phyloP scores from a whole-genome alignment of 2,329 filamentous ascomycete genomes.

The Exophiala dermatitidis region DNA sequence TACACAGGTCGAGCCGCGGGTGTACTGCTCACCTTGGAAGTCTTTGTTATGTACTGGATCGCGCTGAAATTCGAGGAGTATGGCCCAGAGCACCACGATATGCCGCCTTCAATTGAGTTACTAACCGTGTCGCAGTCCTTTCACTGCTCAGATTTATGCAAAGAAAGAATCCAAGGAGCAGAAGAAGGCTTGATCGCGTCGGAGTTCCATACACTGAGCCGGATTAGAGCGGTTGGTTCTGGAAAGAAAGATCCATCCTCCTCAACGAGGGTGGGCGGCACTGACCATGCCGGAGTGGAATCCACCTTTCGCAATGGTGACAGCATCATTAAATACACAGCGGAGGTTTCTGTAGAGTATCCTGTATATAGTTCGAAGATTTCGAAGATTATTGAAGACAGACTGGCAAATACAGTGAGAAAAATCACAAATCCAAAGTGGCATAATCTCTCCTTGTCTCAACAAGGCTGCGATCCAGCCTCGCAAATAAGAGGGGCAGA shows the following conservation, averaged over 20 bases:
- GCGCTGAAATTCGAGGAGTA: conserved; percentile 79
- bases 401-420: not conserved
- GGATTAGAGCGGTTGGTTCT: not conserved
- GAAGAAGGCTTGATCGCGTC: conserved; percentile 33
- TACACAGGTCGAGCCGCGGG: conserved; percentile 84
- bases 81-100: conserved; percentile 26
- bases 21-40: conserved; percentile 64
- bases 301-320: not conserved
- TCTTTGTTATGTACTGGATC: conserved; percentile 69
- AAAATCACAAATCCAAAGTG: no score
- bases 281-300: not conserved
- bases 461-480: not conserved
- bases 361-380: not conserved
- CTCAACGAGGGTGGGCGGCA: not conserved
- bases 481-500: not conserved
- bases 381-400: not conserved
- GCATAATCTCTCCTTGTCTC: no score
- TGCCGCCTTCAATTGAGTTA: conserved; percentile 5
- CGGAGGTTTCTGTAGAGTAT: not conserved
- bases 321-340: not conserved
- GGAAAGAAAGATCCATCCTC: not conserved
- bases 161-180: conserved; percentile 53
- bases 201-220: not conserved
- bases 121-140: conserved; percentile 50
- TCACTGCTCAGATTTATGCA: conserved; percentile 86